phyloP scores from a whole-genome alignment of 805 yeast genomes.

The Spathaspora girioi region DNA sequence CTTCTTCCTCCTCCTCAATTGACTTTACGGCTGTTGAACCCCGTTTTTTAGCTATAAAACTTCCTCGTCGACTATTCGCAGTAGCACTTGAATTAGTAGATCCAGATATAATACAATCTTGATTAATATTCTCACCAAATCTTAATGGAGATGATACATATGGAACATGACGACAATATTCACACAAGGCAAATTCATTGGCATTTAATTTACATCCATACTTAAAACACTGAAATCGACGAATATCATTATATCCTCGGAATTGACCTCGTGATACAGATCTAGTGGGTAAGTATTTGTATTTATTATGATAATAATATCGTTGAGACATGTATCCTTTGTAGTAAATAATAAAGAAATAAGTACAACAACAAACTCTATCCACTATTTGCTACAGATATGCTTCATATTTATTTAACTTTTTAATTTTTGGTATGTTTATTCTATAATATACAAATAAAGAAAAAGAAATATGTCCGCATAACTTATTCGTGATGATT shows the following conservation, averaged over 20 bases:
- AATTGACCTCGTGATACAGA: slow-evolving; percentile 6
- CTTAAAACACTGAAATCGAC: slow-evolving; percentile 7
- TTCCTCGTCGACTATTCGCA: neutral
- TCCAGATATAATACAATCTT: neutral
- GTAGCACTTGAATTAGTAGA: neutral
- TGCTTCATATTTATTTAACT: neutral
- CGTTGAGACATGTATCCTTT: neutral
- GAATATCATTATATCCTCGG: slow-evolving; percentile 7
- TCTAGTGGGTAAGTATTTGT: slow-evolving; percentile 6
- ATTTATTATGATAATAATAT: neutral
- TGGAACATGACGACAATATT: slow-evolving; percentile 14
- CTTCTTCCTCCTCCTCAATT: neutral
- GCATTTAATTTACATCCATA: slow-evolving; percentile 5
- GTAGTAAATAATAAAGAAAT: no score
- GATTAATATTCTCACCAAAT: neutral
- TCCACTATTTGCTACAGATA: neutral
- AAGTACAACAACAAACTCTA: no score
- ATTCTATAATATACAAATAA: neutral
- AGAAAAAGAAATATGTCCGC: neutral
- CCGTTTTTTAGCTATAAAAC: neutral
- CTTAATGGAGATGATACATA: slow-evolving; percentile 14
- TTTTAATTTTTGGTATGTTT: neutral
- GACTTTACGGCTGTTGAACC: neutral
- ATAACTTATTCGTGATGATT: neutral
- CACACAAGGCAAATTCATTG: slow-evolving; percentile 8